Evolutionary conservation across 1,284 basidiomycete species (phyloP).

Genomic region (Kalmanozyma brasiliensis): DNA sequence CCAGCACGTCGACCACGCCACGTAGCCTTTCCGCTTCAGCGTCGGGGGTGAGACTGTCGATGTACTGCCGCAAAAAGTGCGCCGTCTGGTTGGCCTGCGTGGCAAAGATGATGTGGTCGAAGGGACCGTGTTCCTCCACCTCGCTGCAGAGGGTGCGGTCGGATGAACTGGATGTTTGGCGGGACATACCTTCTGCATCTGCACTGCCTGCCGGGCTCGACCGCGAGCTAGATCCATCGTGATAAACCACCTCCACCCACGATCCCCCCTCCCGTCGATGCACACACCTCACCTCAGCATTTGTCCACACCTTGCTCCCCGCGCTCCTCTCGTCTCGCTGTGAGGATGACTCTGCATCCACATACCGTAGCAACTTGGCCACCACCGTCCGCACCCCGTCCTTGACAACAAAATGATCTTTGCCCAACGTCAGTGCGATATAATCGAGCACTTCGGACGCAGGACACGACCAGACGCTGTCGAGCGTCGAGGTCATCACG

Average conservation of each 20-base stretch:
- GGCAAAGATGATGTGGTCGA: conserved; percentile 62
- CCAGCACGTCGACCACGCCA: conserved; percentile 14
- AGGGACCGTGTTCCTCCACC: conserved; percentile 37
- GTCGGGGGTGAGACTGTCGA: neutral
- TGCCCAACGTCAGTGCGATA: conserved; percentile 58
- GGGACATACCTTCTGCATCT: conserved; percentile 2
- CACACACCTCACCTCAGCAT: conserved; percentile 16
- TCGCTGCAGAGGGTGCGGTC: conserved; percentile 12
- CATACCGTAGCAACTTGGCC: conserved; percentile 33
- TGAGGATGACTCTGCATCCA: conserved; percentile 5
- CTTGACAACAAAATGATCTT: conserved; percentile 59
- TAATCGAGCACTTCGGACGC: conserved; percentile 64
- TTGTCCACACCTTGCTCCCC: conserved; percentile 26
- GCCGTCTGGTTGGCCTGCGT: conserved; percentile 63
- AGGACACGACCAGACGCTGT: conserved; percentile 47
- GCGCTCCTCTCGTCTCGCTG: neutral
- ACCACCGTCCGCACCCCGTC: conserved; percentile 62
- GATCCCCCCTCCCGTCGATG: conserved; percentile 5
- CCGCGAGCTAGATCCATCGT: neutral
- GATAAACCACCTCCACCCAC: conserved; percentile 24
- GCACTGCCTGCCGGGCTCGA: neutral
- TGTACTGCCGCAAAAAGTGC: conserved; percentile 38
- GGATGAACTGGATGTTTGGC: conserved; percentile 3
- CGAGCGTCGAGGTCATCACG: conserved; percentile 54
- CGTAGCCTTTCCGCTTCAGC: conserved; percentile 10